phyloP scores from a whole-genome alignment of 1,284 basidiomycete genomes.

The Cutaneotrichosporon daszewskae region DNA sequence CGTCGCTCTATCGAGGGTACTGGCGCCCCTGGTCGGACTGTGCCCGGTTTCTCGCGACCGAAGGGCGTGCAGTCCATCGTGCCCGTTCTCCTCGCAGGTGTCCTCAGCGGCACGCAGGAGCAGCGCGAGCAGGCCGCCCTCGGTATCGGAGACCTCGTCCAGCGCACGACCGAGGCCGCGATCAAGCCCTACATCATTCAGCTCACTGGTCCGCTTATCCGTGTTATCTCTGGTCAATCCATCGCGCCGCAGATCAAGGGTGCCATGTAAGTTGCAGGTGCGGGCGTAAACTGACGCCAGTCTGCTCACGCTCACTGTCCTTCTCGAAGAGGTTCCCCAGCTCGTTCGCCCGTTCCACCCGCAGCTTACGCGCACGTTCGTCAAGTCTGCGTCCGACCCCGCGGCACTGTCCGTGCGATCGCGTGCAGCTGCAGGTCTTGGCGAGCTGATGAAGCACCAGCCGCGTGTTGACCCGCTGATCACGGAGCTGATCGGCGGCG shows the following conservation, averaged over 20 bases:
- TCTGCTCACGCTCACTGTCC: conserved; percentile 69
- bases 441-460: conserved; percentile 87
- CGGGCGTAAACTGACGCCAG: conserved; percentile 15
- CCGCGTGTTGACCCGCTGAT: conserved; percentile 61
- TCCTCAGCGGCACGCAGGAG: conserved; percentile 52
- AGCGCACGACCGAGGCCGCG: conserved; percentile 77
- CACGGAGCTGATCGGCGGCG: conserved; percentile 63
- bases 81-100: conserved; percentile 80
- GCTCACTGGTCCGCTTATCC: conserved; percentile 92
- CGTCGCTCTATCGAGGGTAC: conserved; percentile 82
- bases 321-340: conserved; percentile 75
- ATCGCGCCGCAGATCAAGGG: conserved; percentile 88
- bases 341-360: conserved; percentile 99
- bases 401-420: conserved; percentile 72
- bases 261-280: conserved; percentile 55
- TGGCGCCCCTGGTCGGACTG: conserved; percentile 67
- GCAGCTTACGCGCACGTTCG: conserved; percentile 91
- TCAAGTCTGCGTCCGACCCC: conserved; percentile 83
- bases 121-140: conserved; percentile 82
- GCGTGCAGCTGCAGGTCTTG: conserved; percentile 76
- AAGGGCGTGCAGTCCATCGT: conserved; percentile 87
- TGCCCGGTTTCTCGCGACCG: conserved; percentile 82
- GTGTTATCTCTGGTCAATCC: conserved; percentile 78
- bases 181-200: conserved; percentile 96
- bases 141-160: conserved; percentile 89